Conservation (phyloP, 352 stramenopile species). For the Blastocystis sp. region DNA sequence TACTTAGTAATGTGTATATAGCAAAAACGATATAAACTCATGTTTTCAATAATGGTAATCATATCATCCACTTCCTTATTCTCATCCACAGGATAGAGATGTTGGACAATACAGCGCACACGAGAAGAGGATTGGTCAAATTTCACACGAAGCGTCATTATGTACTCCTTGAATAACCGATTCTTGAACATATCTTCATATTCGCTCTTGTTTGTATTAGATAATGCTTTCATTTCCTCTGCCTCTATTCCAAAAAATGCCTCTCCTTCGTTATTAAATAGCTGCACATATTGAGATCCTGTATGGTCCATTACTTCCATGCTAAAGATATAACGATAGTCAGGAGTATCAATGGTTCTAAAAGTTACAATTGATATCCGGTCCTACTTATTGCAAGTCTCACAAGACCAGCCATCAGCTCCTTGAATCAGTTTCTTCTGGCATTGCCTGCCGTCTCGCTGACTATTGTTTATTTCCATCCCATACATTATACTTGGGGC, state of each 20-base stretch:
- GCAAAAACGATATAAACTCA: neutral
- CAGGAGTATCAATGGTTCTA: neutral
- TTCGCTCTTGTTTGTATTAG: slow-evolving; percentile 6
- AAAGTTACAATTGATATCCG: neutral
- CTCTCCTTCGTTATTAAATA: slow-evolving; percentile 51
- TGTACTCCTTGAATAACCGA: slow-evolving; percentile 37
- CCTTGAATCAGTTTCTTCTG: slow-evolving; percentile 52
- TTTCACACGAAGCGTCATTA: slow-evolving; percentile 44
- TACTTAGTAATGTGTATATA: neutral
- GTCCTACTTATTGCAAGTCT: neutral
- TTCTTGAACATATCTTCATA: slow-evolving; percentile 45
- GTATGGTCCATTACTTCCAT: slow-evolving; percentile 42
- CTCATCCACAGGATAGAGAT: slow-evolving; percentile 1
- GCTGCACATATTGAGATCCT: neutral
- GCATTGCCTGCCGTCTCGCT: slow-evolving; percentile 1
- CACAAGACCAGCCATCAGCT: slow-evolving; percentile 16
- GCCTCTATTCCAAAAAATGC: neutral
- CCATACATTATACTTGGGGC: neutral
- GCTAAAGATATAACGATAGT: slow-evolving; percentile 35
- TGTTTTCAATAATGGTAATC: slow-evolving; percentile 5
- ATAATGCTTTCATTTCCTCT: neutral
- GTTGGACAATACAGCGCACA: slow-evolving; percentile 6
- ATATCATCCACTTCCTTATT: slow-evolving; percentile 41
- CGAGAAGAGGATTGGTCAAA: neutral
- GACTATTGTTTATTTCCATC: neutral